Conservation (phyloP, 2,329 filamentous ascomycete species). For the Teratosphaeriaceae sp. region DNA sequence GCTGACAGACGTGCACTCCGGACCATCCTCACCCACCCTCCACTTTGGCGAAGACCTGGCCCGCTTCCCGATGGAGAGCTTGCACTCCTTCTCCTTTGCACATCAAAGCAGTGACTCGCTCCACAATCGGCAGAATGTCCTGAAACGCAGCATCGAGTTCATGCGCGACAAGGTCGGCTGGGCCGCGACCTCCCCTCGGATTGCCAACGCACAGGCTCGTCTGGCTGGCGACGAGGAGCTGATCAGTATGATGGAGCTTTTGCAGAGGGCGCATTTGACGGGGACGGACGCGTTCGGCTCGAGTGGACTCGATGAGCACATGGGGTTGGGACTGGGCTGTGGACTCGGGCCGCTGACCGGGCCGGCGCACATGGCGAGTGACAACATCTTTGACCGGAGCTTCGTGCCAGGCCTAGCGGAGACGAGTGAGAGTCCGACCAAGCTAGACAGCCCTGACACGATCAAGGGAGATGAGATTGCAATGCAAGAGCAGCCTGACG, state of each 20-base stretch:
- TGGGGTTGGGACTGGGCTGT: slow-evolving; percentile 18
- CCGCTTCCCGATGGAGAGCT: slow-evolving; percentile 87
- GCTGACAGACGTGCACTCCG: slow-evolving; percentile 41
- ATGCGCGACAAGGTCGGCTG: slow-evolving; percentile 89
- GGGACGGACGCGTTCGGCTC: slow-evolving; percentile 45
- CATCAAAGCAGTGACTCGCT: slow-evolving; percentile 90
- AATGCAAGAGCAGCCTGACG: background rate
- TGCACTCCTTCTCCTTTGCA: slow-evolving; percentile 97
- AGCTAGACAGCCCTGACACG: slow-evolving; percentile 20
- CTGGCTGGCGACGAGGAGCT: slow-evolving; percentile 77
- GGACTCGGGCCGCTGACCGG: slow-evolving; percentile 65
- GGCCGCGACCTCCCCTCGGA: slow-evolving; percentile 65
- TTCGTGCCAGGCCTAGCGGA: slow-evolving; percentile 46
- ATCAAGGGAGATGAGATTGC: background rate
- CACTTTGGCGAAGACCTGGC: slow-evolving; percentile 80
- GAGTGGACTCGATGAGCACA: slow-evolving; percentile 6
- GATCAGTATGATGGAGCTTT: slow-evolving; percentile 83
- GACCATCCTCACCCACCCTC: slow-evolving; percentile 61
- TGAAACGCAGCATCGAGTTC: slow-evolving; percentile 92
- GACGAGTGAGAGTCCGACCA: slow-evolving; percentile 36
- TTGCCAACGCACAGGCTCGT: slow-evolving; percentile 77
- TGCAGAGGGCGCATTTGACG: slow-evolving; percentile 74
- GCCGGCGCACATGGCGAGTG: slow-evolving; percentile 63
- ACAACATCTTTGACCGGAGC: slow-evolving; percentile 79
- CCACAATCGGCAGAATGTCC: slow-evolving; percentile 82